Conservation (phyloP, 2,329 filamentous ascomycete genomes). For the Nemania sp. region DNA sequence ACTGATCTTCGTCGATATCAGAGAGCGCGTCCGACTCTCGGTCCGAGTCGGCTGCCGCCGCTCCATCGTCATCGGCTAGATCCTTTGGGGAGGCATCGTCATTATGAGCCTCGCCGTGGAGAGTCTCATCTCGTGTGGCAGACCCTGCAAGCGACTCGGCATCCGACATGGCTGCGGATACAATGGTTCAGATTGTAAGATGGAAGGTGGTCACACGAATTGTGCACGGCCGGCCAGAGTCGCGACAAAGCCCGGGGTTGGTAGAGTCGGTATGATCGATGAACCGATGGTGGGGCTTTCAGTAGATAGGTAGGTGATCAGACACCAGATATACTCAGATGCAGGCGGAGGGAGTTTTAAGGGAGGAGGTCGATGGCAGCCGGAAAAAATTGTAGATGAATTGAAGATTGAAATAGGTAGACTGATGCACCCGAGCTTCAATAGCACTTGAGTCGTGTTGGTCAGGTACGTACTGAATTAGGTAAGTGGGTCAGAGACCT, state of each 20-base stretch:
- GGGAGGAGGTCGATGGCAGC: background rate
- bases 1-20: constrained; percentile 70
- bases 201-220: background rate
- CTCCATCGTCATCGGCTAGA: constrained; percentile 46
- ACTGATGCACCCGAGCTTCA: no score
- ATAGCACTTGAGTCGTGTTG: no score
- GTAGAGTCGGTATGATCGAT: background rate
- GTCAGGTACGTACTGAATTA: no score
- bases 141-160: constrained; percentile 47
- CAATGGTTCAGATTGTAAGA: background rate
- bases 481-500: no score
- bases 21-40: constrained; percentile 64
- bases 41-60: constrained; percentile 52
- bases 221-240: no score
- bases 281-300: no score
- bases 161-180: constrained; percentile 47
- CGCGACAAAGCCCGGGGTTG: background rate
- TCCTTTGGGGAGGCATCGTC: constrained; percentile 41
- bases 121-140: constrained; percentile 36
- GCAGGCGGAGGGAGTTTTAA: background rate
- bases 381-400: background rate
- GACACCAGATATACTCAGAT: background rate
- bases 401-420: no score
- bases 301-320: background rate
- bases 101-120: constrained; percentile 35